Conservation (phyloP, 768 basidiomycete genomes). For the Boletellus ananas region DNA sequence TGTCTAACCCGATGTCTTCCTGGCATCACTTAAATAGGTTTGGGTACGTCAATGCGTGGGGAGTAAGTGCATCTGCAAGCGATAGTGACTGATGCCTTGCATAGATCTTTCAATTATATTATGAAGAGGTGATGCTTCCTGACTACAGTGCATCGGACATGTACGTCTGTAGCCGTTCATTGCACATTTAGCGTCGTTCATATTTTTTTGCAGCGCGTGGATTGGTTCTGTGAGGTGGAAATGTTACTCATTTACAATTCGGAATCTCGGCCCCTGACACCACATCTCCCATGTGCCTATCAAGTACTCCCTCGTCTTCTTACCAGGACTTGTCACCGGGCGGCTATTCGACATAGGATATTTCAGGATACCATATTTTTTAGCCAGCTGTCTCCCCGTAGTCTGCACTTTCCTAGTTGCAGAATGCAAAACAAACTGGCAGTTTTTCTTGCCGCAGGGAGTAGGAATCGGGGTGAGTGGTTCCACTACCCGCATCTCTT, state of each 20-base stretch:
- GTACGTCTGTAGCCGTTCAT: constrained; percentile 31
- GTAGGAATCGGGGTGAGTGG: constrained; percentile 56
- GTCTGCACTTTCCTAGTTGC: constrained; percentile 59
- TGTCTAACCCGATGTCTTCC: background rate
- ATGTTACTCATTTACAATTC: background rate
- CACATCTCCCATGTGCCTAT: no score
- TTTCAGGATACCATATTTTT: constrained; percentile 48
- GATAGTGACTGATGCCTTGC: background rate
- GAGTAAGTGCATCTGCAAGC: constrained; percentile 38
- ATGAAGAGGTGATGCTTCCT: constrained; percentile 50
- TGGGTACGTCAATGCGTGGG: constrained; percentile 74
- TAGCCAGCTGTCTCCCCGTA: constrained; percentile 49
- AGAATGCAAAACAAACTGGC: constrained; percentile 73
- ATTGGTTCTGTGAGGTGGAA: constrained; percentile 37
- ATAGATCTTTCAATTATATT: constrained; percentile 72
- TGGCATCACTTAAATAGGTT: constrained; percentile 40
- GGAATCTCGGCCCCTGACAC: no score
- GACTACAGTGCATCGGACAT: constrained; percentile 56
- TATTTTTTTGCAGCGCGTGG: constrained; percentile 56
- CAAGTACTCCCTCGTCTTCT: constrained; percentile 61
- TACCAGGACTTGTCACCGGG: constrained; percentile 61
- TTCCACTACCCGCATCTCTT: background rate
- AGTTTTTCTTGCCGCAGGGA: constrained; percentile 74
- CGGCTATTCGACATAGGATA: constrained; percentile 74
- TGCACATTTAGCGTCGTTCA: background rate